Evolutionary conservation across 257 asterid species (phyloP).

Genomic region (Solanum sitiens): DNA sequence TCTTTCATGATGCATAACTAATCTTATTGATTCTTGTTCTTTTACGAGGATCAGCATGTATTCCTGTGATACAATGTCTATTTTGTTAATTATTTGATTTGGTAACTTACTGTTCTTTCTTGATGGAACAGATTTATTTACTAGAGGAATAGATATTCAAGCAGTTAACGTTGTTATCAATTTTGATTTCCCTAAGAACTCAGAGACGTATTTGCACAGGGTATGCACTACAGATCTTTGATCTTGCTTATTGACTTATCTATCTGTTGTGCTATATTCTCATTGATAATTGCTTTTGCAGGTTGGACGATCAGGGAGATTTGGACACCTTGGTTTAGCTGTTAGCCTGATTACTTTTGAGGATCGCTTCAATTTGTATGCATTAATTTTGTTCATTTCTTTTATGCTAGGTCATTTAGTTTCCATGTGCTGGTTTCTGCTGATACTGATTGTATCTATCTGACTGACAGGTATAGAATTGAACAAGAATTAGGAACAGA

Average conservation of each 20-base stretch:
- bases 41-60: not conserved
- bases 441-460: not conserved
- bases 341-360: constrained; percentile 81
- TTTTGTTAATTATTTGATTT: not conserved
- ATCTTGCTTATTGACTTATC: not conserved
- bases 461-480: not conserved
- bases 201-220: constrained; percentile 88
- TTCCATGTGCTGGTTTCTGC: not conserved
- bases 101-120: not conserved
- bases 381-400: not conserved
- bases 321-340: constrained; percentile 91
- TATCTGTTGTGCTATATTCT: not conserved
- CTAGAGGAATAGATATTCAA: constrained; percentile 88
- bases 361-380: constrained; percentile 84
- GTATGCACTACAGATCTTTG: constrained; percentile 24
- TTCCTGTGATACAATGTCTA: not conserved
- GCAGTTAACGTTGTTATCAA: constrained; percentile 85
- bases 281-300: constrained; percentile 11
- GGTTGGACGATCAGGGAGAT: constrained; percentile 96
- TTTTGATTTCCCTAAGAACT: constrained; percentile 75
- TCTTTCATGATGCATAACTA: not conserved
- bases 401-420: not conserved
- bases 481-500: not conserved
- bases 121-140: constrained; percentile 54
- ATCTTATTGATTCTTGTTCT: not conserved